These are phyloP conservation scores for Globisporangium cystogenes DNA, from an alignment of 352 stramenopile genomes.

Conservation along the genomic window DNA sequence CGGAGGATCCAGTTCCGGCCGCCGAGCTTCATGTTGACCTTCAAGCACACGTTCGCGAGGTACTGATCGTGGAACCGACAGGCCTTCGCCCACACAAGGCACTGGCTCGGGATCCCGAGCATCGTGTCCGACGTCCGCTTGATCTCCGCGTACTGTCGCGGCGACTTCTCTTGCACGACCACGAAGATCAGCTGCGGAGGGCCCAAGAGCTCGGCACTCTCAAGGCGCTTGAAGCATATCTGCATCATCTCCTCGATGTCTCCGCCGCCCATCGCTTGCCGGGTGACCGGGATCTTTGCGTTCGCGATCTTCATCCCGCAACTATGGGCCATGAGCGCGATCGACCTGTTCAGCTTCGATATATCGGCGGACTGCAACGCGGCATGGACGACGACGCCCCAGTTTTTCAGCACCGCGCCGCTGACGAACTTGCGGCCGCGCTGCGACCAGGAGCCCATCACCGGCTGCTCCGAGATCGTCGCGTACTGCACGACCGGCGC, in stretches of 20 bases:
- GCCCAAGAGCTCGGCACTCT: constrained; percentile 19
- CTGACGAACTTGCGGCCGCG: constrained; percentile 63
- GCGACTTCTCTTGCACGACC: constrained; percentile 37
- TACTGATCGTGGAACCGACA: constrained; percentile 41
- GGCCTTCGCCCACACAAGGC: constrained; percentile 48
- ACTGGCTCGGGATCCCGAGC: constrained; percentile 65
- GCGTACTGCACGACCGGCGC: constrained; percentile 57
- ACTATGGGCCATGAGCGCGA: no score
- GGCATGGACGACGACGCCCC: constrained; percentile 46
- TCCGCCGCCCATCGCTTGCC: constrained; percentile 25
- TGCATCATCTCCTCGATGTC: constrained; percentile 58
- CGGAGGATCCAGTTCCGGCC: constrained; percentile 57
- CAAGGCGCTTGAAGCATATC: constrained; percentile 39
- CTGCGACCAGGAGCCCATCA: constrained; percentile 66
- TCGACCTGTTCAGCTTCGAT: constrained; percentile 27
- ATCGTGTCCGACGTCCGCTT: constrained; percentile 67
- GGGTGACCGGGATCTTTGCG: constrained; percentile 31
- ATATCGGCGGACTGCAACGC: constrained; percentile 34
- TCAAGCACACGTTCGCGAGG: constrained; percentile 56
- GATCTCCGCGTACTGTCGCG: constrained; percentile 44
- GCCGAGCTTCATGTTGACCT: constrained; percentile 82
- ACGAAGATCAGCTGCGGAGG: constrained; percentile 51
- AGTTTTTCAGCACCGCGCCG: constrained; percentile 37
- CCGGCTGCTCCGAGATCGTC: constrained; percentile 52
- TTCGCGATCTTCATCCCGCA: constrained; percentile 34